Conservation (phyloP, 2,329 filamentous ascomycete genomes). For the Hymenotorrendiella dingleyae region DNA sequence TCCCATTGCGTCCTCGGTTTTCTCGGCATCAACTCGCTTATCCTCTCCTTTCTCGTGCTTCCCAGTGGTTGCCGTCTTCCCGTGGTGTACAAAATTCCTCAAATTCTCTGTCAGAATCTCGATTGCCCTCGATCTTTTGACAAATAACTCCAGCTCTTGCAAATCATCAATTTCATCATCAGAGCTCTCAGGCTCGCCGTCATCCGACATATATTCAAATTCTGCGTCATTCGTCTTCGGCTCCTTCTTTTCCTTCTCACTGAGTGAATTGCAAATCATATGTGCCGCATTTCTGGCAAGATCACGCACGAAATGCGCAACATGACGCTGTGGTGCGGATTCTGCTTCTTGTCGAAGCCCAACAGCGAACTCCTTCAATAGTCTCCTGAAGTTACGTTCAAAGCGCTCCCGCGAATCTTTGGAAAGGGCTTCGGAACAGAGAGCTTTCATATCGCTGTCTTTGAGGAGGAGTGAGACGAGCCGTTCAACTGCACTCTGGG, state of each 20-base stretch:
- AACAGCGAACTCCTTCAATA: conserved; percentile 9
- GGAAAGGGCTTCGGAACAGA: conserved; percentile 6
- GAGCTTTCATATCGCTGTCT: conserved; percentile 3
- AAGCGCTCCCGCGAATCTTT: conserved; percentile 7
- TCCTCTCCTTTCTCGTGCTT: too few relatives aligned
- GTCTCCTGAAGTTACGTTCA: conserved; percentile 10
- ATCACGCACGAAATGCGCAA: conserved; percentile 10
- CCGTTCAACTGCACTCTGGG: conserved; percentile 8
- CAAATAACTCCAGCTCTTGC: background rate
- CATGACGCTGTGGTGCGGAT: conserved; percentile 6
- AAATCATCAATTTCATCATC: background rate
- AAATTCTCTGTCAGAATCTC: background rate
- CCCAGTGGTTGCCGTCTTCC: too few relatives aligned
- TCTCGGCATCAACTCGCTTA: background rate
- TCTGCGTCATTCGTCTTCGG: background rate
- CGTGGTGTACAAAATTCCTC: background rate
- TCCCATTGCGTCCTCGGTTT: too few relatives aligned
- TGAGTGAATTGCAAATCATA: conserved; percentile 10
- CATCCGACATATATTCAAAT: background rate
- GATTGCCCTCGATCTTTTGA: background rate
- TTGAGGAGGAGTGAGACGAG: conserved; percentile 10
- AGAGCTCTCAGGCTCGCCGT: background rate
- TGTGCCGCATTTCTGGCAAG: conserved; percentile 14
- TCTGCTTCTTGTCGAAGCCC: conserved; percentile 9
- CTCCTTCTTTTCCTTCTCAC: background rate